Base-by-base conservation (phyloP, 169 alveolate species). In the Plasmodium falciparum region DNA sequence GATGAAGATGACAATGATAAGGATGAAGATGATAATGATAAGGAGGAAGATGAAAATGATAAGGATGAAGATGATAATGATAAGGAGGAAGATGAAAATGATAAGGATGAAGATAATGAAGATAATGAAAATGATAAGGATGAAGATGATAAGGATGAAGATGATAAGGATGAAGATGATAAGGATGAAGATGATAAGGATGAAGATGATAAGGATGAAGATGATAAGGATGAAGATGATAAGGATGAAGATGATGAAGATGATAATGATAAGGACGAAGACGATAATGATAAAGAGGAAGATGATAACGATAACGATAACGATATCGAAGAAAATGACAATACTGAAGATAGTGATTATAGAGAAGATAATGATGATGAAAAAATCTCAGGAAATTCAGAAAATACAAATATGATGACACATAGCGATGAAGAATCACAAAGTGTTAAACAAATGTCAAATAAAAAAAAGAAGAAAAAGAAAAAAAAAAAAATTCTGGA, bases 351-450 rank as follows among this genome's bases (percentile, higher is more conserved):
- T 15, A 56, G 65, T 56, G 17, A 15, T 56, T 15, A 56, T 61
- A 24, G 3, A 0, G 13, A 15, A 13, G 26, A 62, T 62, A 62
- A 62, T 20, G 13, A 9, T 56, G 45, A 62, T 24, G 62, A 17
- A 11, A 54, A 54, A 54, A 54, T 13, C 9, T 56, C 65, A 11
- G 71, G 24, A 17, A 43, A 62, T 22, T 62, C 71, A 1, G 13
- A 22, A 62, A 62, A 62, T 3, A 17, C 62, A 62, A 62, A 24
- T 8, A 62, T 3, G 20, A 0, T 12, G 2, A 62, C 47, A 17
- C 15, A 62, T 62, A 62, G 71, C 2, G 71, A 62, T 62, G 47
- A 39, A 39, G 47, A 39, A 39, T 39, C 47, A 39, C 47, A 39
- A 39, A 39, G 47, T 39, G 47, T 39, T 39, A 39, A 39, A 39